Evolutionary conservation across 2,329 filamentous ascomycete genomes (phyloP).

Genomic region (Aspergillus latus): DNA sequence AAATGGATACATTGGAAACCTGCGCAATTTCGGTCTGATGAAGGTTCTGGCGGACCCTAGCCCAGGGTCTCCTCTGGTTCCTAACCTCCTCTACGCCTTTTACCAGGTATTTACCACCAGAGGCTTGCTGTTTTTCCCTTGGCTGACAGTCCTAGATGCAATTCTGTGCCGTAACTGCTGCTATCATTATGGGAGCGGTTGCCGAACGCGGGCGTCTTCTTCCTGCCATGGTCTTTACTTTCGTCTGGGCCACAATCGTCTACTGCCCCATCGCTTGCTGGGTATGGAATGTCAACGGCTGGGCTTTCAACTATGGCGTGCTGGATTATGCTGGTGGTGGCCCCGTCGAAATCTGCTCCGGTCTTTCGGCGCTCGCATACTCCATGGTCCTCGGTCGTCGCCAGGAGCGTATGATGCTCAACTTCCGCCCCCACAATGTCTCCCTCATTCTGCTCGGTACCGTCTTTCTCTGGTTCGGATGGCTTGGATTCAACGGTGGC

Average conservation of each 20-base stretch:
- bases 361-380: constrained; percentile 89
- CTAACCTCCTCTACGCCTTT: constrained; percentile 88
- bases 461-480: constrained; percentile 95
- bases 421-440: constrained; percentile 98
- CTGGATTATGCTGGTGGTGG: constrained; percentile 96
- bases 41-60: constrained; percentile 82
- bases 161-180: constrained; percentile 91
- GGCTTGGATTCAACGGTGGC: constrained; percentile 98
- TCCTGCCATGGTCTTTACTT: constrained; percentile 91
- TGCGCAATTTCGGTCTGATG: constrained; percentile 84
- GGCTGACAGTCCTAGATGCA: constrained; percentile 66
- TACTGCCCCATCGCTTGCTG: constrained; percentile 97
- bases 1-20: constrained; percentile 88
- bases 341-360: constrained; percentile 95
- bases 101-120: constrained; percentile 66
- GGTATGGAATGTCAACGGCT: constrained; percentile 94
- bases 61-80: constrained; percentile 82
- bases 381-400: constrained; percentile 92
- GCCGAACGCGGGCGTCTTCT: constrained; percentile 91
- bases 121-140: not conserved
- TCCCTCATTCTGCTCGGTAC: constrained; percentile 95
- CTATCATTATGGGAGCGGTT: constrained; percentile 86
- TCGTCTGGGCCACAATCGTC: constrained; percentile 94
- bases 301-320: constrained; percentile 86
- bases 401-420: constrained; percentile 99